Conservation (phyloP, 2,329 filamentous ascomycete species). For the Claviceps arundinis region DNA sequence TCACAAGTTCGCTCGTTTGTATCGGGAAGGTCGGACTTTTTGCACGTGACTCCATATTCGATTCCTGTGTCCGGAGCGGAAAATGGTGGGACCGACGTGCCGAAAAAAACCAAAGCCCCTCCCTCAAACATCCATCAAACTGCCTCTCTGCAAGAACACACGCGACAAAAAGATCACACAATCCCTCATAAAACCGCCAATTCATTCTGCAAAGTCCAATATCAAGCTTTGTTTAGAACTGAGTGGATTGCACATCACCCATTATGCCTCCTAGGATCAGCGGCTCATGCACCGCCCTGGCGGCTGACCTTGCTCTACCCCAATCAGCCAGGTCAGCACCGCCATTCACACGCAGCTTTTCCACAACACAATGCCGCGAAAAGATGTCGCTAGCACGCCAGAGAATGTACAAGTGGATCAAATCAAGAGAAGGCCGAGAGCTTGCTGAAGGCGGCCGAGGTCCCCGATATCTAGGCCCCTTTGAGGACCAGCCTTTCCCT, state of each 20-base stretch:
- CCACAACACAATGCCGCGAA: conserved; percentile 24
- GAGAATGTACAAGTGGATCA: conserved; percentile 26
- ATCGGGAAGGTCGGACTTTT: no score
- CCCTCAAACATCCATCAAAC: not conserved
- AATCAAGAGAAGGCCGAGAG: conserved; percentile 12
- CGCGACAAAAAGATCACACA: not conserved
- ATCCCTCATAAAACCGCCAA: no score
- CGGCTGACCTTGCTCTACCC: conserved; percentile 3
- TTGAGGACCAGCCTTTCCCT: conserved; percentile 52
- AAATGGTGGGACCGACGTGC: not conserved
- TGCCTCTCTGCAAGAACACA: not conserved
- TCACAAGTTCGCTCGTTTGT: no score
- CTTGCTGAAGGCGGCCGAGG: conserved; percentile 13
- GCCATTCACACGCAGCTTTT: conserved; percentile 21
- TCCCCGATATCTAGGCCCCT: conserved; percentile 25
- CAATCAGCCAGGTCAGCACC: conserved; percentile 2
- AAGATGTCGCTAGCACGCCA: conserved; percentile 25
- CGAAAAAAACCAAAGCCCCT: not conserved
- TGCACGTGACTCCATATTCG: no score
- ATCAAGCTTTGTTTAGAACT: not conserved
- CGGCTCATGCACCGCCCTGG: conserved; percentile 16
- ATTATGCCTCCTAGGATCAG: conserved; percentile 11
- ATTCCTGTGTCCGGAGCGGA: conserved; percentile 1
- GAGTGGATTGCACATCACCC: not conserved
- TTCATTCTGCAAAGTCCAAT: not conserved